Base-by-base conservation (phyloP, 345 rosid genomes). In the Gossypium stocksii region DNA sequence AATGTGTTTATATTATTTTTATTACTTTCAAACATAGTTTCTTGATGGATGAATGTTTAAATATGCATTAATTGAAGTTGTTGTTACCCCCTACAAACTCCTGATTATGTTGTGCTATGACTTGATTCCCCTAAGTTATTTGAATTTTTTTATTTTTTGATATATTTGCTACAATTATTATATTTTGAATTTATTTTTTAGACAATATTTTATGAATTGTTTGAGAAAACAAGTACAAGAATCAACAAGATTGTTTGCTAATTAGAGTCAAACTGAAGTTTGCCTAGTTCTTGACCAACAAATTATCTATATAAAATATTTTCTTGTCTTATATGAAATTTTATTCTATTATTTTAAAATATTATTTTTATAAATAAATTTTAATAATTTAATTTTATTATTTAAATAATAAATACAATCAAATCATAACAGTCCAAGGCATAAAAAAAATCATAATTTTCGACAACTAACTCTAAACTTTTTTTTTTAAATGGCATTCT, bases 151-250 rank as follows among this genome's bases (percentile, higher is more conserved):
- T 3, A 9, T 70, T 5, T n/a, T 25, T 29, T 6, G 4, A 46
- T 71, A 34, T 34, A 7, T 49, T 27, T 64, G 0, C 23, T 46
- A 17, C n/a, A 71, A 29, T 82, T 82, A 77, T 68, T 79, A 56
- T 41, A 56, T 79, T 77, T 77, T 61, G 77, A 41, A 7, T 65
- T 79, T 70, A 79, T 78, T 78, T 76, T 78, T 78, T 76, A 16
- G 70, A 52, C 17, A 9, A 49, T 34, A 54, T 25, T 44, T 68
- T 68, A 49, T 25, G 43, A 25, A 15, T 67, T 46, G 71, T 22
- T 7, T 29, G 19, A 34, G 46, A 62, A 15, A 62, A 34, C 22
- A 8, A 62, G 13, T 4, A 34, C 1, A 62, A 7, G 3, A 68
- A 22, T 20, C 13, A 19, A 46, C 71, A 67, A 46, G 27, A 12